Base-by-base conservation (phyloP, 2,329 filamentous ascomycete species). In the Dactylonectria estremocensis region DNA sequence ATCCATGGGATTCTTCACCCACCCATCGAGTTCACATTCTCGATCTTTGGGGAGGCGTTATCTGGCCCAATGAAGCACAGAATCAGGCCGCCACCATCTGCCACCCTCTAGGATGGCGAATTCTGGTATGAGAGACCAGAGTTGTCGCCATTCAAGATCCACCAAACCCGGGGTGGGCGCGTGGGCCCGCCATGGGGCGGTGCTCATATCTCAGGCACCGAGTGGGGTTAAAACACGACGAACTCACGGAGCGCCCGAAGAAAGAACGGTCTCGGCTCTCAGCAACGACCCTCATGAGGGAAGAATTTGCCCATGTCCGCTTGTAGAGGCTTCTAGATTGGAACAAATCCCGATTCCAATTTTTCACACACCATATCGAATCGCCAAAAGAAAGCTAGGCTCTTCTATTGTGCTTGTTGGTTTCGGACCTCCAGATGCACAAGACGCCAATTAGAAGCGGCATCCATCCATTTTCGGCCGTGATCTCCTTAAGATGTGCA, bases 401-500 rank as follows among this genome's bases (percentile, higher is more conserved):
- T 18, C 56, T 22, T n/a, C 11, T 22, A 16, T n/a, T 54, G 37
- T 33, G n/a, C 40, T 14, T 43, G 61, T 60, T 52, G 43, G 48
- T 28, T 49, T 49, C 11, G n/a, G 33, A 55, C 49, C 33, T 18
- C 43, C 49, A 56, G 33, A 40, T 22, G 62, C 60, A 50, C 55
- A 50, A 33, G 55, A 49, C 16, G 64, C 57, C 35, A 4, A 50
- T 46, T 9, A 20, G 13, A 18, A 48, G 13, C 22, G 50, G 14
- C 24, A 59, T 60, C 56, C 60, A 56, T 53, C 61, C 56, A 18
- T 5, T 58, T 20, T 48, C 45, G 60, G 66, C 69, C 66, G 53
- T 72, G 74, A 75, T 76, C 74, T 74, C 65, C 74, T 76, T 75
- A 76, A 76, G 74, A 76, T 76, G 72, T 68, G 66, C 72, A 70